These are phyloP conservation scores for Paramecium pentaurelia DNA, from an alignment of 73 alveolate species.

Conservation along the genomic window DNA sequence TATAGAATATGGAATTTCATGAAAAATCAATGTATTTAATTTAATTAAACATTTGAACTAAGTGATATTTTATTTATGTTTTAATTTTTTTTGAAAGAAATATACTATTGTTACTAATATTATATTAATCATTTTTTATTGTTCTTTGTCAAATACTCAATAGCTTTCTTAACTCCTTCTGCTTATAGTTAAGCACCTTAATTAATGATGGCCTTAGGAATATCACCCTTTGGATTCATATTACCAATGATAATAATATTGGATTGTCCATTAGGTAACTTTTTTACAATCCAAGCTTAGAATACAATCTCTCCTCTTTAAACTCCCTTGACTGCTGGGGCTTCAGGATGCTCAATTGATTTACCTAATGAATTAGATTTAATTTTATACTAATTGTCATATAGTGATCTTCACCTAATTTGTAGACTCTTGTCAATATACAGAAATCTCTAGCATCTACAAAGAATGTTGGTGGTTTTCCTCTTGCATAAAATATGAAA, in stretches of 20 bases:
- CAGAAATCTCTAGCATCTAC: constrained; percentile 19
- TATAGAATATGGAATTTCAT: too few species aligned
- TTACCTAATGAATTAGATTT: not conserved
- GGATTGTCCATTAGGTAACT: not conserved
- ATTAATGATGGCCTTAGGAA: constrained; percentile 16
- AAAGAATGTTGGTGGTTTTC: constrained; percentile 10
- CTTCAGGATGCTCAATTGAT: not conserved
- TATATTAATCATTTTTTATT: not conserved
- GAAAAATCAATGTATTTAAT: too few species aligned
- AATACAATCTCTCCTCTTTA: constrained; percentile 35
- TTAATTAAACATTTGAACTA: too few species aligned
- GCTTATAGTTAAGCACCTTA: not conserved
- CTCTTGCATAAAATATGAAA: not conserved
- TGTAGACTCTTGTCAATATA: not conserved
- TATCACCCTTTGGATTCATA: constrained; percentile 50
- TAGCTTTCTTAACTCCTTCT: not conserved
- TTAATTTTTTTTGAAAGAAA: not conserved
- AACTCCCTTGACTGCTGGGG: not conserved
- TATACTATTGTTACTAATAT: not conserved
- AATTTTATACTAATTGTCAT: not conserved
- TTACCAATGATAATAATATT: not conserved
- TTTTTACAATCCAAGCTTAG: not conserved
- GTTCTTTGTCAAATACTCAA: not conserved
- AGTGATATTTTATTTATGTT: too few species aligned
- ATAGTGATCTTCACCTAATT: not conserved